Conservation (phyloP, 1,284 basidiomycete genomes). For the Cutaneotrichosporon arboriforme region DNA sequence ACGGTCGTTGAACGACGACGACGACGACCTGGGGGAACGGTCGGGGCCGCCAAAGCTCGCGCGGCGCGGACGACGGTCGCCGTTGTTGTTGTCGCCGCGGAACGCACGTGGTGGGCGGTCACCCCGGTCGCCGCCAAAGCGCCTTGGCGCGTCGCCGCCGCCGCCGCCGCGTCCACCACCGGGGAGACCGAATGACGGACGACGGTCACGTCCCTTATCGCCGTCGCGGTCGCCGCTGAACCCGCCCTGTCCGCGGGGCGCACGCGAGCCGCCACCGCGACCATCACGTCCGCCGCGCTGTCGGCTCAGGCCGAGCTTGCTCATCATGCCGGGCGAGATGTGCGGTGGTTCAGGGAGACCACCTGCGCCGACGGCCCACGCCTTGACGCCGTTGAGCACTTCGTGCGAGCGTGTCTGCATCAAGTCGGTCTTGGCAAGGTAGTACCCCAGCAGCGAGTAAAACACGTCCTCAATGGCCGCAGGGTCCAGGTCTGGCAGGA, state of each 20-base stretch:
- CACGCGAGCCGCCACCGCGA: not conserved
- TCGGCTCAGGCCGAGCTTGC: conserved; percentile 27
- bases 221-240: not conserved
- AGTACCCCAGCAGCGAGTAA: conserved; percentile 70
- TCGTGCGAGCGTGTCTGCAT: conserved; percentile 51
- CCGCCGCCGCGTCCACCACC: conserved; percentile 1
- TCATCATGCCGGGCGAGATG: conserved; percentile 53
- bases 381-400: conserved; percentile 60
- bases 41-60: no score
- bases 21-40: not conserved
- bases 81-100: not conserved
- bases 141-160: not conserved
- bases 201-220: not conserved
- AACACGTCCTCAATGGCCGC: conserved; percentile 63
- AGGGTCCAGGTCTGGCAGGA: conserved; percentile 53
- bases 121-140: not conserved
- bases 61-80: not conserved
- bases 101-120: not conserved
- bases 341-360: conserved; percentile 55
- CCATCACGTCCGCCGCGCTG: not conserved
- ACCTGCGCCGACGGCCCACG: conserved; percentile 59
- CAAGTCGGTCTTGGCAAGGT: conserved; percentile 55
- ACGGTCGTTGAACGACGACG: not conserved
- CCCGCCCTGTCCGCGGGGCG: not conserved
- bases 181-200: not conserved